Evolutionary conservation across 2,329 filamentous ascomycete species (phyloP), one percentile per base, ranked within the genome.

Genomic region (Cercospora canescens): DNA sequence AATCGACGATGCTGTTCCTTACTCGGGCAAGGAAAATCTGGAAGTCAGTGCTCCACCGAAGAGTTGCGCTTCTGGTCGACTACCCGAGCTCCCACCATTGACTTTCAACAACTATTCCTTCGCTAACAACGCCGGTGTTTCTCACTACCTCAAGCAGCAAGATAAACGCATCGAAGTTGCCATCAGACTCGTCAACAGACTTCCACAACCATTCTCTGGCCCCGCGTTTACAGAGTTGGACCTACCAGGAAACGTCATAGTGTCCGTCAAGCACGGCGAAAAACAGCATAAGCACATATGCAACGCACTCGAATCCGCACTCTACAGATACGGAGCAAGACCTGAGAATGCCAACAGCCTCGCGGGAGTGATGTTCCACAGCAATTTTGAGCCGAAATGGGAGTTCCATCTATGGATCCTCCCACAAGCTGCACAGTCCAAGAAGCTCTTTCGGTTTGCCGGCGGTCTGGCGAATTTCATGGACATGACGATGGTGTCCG

Each of bases 81-180:
- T 62, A 12, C 61, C 61, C 26, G 55, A 57, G 24, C 35, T 58
- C n/a, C 61, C 61, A 16, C 4, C 34, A 7, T n/a, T 63, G 37
- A 58, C 52, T 5, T 63, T 63, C 54, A 63, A 58, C 37, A 28
- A 45, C 21, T 58, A 63, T 37, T 28, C 34, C 24, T 6, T 18
- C 16, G 7, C 11, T 28, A n/a, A 37, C 52, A 37, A 48, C 18
- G 39, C 32, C 32, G 48, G 18, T 14, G 21, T 35, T 12, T 28
- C 52, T 11, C 11, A 30, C 5, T 12, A 35, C 30, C 35, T 63
- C 28, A 48, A 50, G 14, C 21, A 21, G 18, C 45, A 8, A 12
- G 32, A 30, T 26, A 9, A 34, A 12, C 52, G 39, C 21, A 63
- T 63, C 21, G 52, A 63, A 16, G 18, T 63, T n/a, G 61, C 61